Percentiles rank a stretch among this genome's conserved stretches.
These are phyloP conservation scores for Pseudogymnoascus sp. DNA, from an alignment of 2,329 filamentous ascomycete species.

Conservation along the genomic window DNA sequence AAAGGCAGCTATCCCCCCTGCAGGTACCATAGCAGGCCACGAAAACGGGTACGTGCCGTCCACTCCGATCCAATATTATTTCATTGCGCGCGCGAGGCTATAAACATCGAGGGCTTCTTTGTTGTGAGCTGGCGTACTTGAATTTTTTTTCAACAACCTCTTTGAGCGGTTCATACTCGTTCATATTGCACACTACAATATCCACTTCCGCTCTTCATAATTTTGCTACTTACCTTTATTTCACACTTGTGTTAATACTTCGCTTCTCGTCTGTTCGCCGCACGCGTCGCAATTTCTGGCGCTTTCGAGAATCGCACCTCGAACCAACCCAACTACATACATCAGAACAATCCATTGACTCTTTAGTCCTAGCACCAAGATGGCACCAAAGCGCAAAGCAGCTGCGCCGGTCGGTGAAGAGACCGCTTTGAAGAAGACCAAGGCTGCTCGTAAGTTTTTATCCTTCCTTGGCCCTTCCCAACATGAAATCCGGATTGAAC, in stretches of 20 bases:
- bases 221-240: not conserved
- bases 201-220: conserved; percentile 1
- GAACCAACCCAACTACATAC: not conserved
- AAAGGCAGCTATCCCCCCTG: not conserved
- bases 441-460: not conserved
- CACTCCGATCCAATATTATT: not conserved
- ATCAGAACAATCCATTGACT: conserved; percentile 8
- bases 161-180: not conserved
- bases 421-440: not conserved
- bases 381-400: conserved; percentile 6
- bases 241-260: conserved; percentile 2
- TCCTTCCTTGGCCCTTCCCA: not conserved
- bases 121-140: not conserved
- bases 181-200: conserved; percentile 2
- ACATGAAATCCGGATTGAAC: not conserved
- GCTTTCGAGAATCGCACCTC: not conserved
- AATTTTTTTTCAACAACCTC: conserved; percentile 8
- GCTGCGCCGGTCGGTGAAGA: not conserved
- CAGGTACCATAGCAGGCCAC: not conserved
- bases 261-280: not conserved
- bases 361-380: conserved; percentile 1
- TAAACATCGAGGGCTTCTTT: conserved; percentile 11
- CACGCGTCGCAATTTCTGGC: conserved; percentile 5
- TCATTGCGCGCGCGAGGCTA: conserved; percentile 6
- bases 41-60: conserved; percentile 1